Evolutionary conservation across 805 yeast genomes (phyloP), one percentile per base, ranked within the genome.

Genomic region (Ogataea angusta): DNA sequence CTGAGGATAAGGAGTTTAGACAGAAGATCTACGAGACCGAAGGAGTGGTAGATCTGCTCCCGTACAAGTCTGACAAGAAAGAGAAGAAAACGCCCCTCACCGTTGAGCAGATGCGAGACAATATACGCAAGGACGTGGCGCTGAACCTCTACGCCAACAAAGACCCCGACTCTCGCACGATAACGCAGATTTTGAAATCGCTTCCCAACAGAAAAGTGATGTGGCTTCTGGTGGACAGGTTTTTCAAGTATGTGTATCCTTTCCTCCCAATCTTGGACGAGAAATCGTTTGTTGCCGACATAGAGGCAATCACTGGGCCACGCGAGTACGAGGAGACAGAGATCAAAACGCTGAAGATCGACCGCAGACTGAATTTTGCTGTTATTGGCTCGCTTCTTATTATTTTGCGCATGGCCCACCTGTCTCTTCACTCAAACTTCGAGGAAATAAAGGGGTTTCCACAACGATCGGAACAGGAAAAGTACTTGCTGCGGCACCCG

Each of bases 321-420:
- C 54, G 59, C 27, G 54, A 61, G 1, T 51, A 47, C 19, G 64
- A 59, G 1, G 75, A 72, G 33, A 57, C 33, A 9, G 52, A 46
- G 16, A 49, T 73, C 6, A 47, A 47, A 12, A 43, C 38, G 1
- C 34, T 75, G 9, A 55, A 60, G 22, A 47, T 74, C 12, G 67
- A 64, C 26, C 69, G 62, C 46, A 63, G 73, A 51, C 51, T 73
- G 28, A 80, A 75, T 49, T 67, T 75, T 46, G 78, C 80, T 1
- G 50, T 57, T 8, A 37, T 73, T 18, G 82, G 81, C 1, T 58
- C 66, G 1, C 48, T 77, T n/a, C 54, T 76, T 33, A 54, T 72
- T 7, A 59, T 75, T 3, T 46, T 76, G 30, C 58, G 78, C 43
- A 47, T 76, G 22, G 54, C 76, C 0, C 71, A 66, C 47, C 49